Base-by-base conservation (phyloP, 176 grass and related monocot genomes). In the Avena sativa region DNA sequence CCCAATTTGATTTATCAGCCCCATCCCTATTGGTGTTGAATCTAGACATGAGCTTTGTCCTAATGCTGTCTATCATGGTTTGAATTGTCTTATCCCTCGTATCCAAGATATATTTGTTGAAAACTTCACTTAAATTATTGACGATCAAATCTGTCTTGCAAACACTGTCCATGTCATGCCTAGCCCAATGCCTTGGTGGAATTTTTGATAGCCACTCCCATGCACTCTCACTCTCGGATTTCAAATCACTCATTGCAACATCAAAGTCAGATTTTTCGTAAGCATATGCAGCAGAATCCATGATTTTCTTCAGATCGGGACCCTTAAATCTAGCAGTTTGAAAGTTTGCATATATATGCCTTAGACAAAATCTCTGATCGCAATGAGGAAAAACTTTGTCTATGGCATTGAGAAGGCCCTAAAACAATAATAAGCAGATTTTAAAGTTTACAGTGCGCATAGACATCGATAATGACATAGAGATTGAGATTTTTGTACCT, bases 91-190 rank as follows among this genome's bases (percentile, higher is more conserved):
- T 74, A 23, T 50, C 71, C 21, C 71, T 74, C 6, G 44, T 46
- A 20, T 74, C 71, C 5, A 74, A 46, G 11, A 50, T 74, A 50
- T 74, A 74, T 25, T 74, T 74, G n/a, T 74, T 74, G 71, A 74
- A 74, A 23, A 74, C 44, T 49, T 74, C 71, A 74, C 71, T 74
- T 15, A 74, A 74, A 25, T 50, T 74, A 12, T 74, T 74, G n/a
- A 74, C 46, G 2, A 74, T 46, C 7, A 74, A 49, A 14, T 74
- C 46, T 20, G n/a, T 49, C 21, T 74, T 74, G 65, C 65, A 68
- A 68, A 34, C 28, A 36, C 5, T 68, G 28, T 68, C 65, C 65
- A 68, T 68, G 12, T 13, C 30, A 68, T 68, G 30, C 65, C 30
- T 68, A 32, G 26, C 25, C 63, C 63, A 66, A 66, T 66, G 63